Base-by-base conservation (phyloP, 139 green algal genomes). In the Parachlorella kessleri region DNA sequence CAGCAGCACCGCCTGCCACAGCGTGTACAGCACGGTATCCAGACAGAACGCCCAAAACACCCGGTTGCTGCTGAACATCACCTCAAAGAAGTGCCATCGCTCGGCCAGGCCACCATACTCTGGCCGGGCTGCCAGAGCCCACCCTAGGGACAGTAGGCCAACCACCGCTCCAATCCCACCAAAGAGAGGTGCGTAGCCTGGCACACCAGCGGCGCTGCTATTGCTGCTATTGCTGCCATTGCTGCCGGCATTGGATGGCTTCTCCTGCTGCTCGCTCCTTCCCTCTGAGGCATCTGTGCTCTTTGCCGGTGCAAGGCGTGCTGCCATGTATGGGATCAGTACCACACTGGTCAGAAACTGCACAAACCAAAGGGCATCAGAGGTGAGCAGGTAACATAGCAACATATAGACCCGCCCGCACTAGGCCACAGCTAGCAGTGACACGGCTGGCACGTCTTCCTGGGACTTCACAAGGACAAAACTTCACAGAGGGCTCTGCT, bases 261-360 rank as follows among this genome's bases (percentile, higher is more conserved):
- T 63, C 67, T 48, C 55, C 18, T 21, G 64, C 24, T 73, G 41
- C 81, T 70, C n/a, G n/a, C n/a, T n/a, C n/a, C n/a, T n/a, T n/a
- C n/a, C n/a, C n/a, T n/a, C n/a, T n/a, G n/a, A n/a, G n/a, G n/a
- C n/a, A n/a, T n/a, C n/a, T n/a, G n/a, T n/a, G n/a, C n/a, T n/a
- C n/a, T n/a, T n/a, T n/a, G n/a, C 90, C 26, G 87, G 88, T 2
- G 70, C 37, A 80, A 64, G 86, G 73, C 94, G 73, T 41, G 94
- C 63, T 0, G 92, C 91, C 69, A 97, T 83, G 85, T 93, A 96
- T 26, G 92, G 71, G 70, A 69, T 94, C 83, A 94, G 92, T 80
- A 97, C 96, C 5, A 95, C 79, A 72, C 95, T 96, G 28, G 93
- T 97, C 36, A 95, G 80, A 73, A 97, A 94, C 85, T 85, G 81